Percentiles rank a stretch among this genome's conserved stretches.
Evolutionary conservation across 257 asterid genomes (phyloP).

Genomic region (Petunia secreta): DNA sequence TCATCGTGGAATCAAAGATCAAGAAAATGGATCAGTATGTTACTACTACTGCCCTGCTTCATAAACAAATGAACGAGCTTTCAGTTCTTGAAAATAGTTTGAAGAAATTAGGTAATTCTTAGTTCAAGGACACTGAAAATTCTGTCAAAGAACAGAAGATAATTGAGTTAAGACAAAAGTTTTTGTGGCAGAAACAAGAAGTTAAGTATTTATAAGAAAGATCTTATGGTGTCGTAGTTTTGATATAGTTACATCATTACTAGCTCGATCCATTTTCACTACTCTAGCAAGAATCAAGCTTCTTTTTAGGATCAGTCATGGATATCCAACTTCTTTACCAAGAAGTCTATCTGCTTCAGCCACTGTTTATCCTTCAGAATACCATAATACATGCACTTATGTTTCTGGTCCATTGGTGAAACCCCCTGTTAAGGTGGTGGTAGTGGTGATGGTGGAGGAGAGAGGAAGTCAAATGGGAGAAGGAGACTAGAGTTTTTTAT

Average conservation of each 20-base stretch:
- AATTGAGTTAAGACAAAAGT: slow-evolving; percentile 68
- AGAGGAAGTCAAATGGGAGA: too few species aligned
- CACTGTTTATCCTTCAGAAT: slow-evolving; percentile 73
- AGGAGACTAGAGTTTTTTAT: too few species aligned
- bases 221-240: slow-evolving; percentile 83
- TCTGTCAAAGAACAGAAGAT: slow-evolving; percentile 53
- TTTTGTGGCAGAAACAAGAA: slow-evolving; percentile 76
- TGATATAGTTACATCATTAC: slow-evolving; percentile 60
- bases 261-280: slow-evolving; percentile 71
- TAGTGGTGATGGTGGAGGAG: too few species aligned
- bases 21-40: slow-evolving; percentile 69
- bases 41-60: slow-evolving; percentile 55
- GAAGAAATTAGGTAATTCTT: slow-evolving; percentile 46
- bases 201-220: slow-evolving; percentile 72
- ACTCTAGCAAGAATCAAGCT: slow-evolving; percentile 71
- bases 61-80: slow-evolving; percentile 74
- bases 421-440: slow-evolving; percentile 15
- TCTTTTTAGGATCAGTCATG: slow-evolving; percentile 65
- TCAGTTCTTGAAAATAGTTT: slow-evolving; percentile 50
- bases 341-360: slow-evolving; percentile 86
- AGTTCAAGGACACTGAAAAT: slow-evolving; percentile 32
- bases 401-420: slow-evolving; percentile 70
- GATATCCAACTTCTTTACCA: slow-evolving; percentile 58
- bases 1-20: slow-evolving; percentile 46
- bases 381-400: slow-evolving; percentile 37